These are phyloP conservation scores for Ambrosia trifida DNA, from an alignment of 129 eudicot species.

Conservation along the genomic window DNA sequence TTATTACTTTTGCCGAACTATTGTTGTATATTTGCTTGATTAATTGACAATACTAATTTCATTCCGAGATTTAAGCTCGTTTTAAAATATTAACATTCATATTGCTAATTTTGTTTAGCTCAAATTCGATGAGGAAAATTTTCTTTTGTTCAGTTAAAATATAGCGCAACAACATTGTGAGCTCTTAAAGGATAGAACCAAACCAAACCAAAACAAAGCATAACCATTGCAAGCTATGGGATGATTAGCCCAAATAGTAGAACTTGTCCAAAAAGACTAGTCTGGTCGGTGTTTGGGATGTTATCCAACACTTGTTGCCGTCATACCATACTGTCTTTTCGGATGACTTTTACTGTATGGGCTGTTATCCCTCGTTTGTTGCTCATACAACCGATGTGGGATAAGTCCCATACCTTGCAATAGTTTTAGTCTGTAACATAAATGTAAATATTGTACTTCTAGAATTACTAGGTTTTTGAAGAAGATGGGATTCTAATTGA, in stretches of 20 bases:
- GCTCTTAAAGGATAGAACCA: neutral
- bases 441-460: slow-evolving; percentile 6
- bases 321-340: too few species aligned
- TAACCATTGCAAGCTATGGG: too few species aligned
- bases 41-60: neutral
- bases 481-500: neutral
- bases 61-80: neutral
- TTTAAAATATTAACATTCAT: neutral
- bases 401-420: too few species aligned
- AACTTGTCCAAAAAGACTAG: too few species aligned
- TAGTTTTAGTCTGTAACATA: neutral
- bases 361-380: too few species aligned
- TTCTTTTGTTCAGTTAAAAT: neutral
- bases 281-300: too few species aligned
- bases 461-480: slow-evolving; percentile 12
- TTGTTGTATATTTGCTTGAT: neutral
- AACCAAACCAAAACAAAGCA: neutral
- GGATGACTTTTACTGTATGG: too few species aligned
- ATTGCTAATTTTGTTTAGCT: neutral
- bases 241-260: too few species aligned
- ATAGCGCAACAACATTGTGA: neutral
- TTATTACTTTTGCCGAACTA: too few species aligned
- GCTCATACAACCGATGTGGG: too few species aligned
- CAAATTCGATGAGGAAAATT: neutral
- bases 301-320: too few species aligned